phyloP scores from a whole-genome alignment of 73 alveolate genomes.

The Loxodes magnus region DNA sequence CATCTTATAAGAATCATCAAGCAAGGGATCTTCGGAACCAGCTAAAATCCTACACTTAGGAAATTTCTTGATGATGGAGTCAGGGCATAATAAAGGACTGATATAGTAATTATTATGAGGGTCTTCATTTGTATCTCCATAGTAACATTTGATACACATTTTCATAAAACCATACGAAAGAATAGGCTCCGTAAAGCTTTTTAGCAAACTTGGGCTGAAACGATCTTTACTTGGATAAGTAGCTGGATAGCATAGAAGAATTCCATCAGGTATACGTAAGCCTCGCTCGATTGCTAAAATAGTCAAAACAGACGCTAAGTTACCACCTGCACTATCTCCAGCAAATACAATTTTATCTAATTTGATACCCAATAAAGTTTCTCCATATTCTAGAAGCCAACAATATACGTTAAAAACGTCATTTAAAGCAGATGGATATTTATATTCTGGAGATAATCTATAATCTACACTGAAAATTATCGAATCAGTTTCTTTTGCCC shows the following conservation, averaged over 20 bases:
- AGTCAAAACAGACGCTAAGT: constrained; percentile 49
- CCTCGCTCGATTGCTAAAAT: constrained; percentile 49
- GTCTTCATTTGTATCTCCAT: constrained; percentile 29
- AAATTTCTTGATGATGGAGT: constrained; percentile 22
- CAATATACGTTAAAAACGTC: constrained; percentile 70
- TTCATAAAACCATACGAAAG: constrained; percentile 60
- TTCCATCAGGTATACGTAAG: constrained; percentile 76
- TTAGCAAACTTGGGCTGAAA: constrained; percentile 49
- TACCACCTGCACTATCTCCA: constrained; percentile 84
- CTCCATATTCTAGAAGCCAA: constrained; percentile 59
- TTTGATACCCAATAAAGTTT: constrained; percentile 28
- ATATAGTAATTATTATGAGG: constrained; percentile 43
- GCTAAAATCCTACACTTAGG: constrained; percentile 36
- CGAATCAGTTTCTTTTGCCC: constrained; percentile 75
- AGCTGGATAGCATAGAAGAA: constrained; percentile 73
- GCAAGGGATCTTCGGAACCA: constrained; percentile 59
- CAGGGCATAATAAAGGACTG: constrained; percentile 34
- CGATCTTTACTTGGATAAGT: constrained; percentile 38
- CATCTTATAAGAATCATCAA: constrained; percentile 49
- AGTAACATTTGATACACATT: constrained; percentile 61
- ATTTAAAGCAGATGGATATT: constrained; percentile 62
- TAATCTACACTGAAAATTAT: constrained; percentile 63
- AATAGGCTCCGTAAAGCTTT: constrained; percentile 53
- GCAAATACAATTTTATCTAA: constrained; percentile 45
- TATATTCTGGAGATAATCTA: constrained; percentile 61